These are phyloP conservation scores for Uronychia setigera DNA, from an alignment of 73 alveolate genomes.

Conservation along the genomic window DNA sequence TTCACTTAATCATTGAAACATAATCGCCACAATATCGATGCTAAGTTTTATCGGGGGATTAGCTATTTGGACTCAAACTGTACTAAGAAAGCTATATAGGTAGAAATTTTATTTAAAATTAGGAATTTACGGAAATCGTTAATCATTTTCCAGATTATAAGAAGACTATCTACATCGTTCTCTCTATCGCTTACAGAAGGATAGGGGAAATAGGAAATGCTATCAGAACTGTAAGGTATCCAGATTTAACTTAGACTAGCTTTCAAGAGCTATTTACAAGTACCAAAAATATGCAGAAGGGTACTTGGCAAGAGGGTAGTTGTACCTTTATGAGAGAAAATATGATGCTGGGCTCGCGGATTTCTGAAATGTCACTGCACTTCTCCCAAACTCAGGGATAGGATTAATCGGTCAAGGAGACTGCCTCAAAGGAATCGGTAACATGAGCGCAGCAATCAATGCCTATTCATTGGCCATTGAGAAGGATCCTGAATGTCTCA, in stretches of 20 bases:
- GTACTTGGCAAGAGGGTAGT: conserved; percentile 56
- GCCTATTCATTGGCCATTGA: conserved; percentile 33
- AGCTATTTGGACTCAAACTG: conserved; percentile 30
- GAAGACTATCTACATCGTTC: conserved; percentile 34
- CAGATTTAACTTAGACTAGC: background rate
- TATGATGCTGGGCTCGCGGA: conserved; percentile 55
- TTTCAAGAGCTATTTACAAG: conserved; percentile 37
- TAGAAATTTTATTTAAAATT: no score
- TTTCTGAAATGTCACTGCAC: conserved; percentile 27
- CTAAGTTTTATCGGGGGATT: conserved; percentile 41
- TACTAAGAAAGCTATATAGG: conserved; percentile 27
- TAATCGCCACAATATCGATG: conserved; percentile 23
- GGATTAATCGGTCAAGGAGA: conserved; percentile 64
- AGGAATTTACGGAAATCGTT: conserved; percentile 18
- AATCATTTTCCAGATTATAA: conserved; percentile 15
- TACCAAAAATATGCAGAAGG: conserved; percentile 63
- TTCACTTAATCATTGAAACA: conserved; percentile 4
- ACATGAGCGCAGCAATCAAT: conserved; percentile 33
- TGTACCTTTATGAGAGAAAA: conserved; percentile 24
- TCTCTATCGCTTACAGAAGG: conserved; percentile 48
- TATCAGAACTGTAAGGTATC: conserved; percentile 27
- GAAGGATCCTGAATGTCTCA: conserved; percentile 1
- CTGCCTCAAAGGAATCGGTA: conserved; percentile 48
- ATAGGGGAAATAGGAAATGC: conserved; percentile 20
- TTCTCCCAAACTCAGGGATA: conserved; percentile 23